Conservation (phyloP, 371 early-diverging fungal genomes). For the Mucor racemosus region DNA sequence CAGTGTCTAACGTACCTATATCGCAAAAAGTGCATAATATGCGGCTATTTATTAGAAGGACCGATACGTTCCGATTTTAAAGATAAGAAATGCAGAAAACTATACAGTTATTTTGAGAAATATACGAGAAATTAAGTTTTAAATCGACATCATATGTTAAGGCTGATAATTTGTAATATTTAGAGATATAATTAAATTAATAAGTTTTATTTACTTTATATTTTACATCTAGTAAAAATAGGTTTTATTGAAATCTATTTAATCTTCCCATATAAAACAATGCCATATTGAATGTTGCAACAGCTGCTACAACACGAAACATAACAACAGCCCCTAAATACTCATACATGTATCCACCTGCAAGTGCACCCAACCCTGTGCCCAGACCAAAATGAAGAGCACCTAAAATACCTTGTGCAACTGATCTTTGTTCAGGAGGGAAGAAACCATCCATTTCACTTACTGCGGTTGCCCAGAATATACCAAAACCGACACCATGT, state of each 20-base stretch:
- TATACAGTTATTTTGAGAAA: too few species aligned
- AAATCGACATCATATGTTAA: too few species aligned
- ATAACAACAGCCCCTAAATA: constrained; percentile 30
- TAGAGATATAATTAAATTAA: too few species aligned
- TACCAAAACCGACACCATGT: constrained; percentile 44
- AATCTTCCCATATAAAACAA: constrained; percentile 14
- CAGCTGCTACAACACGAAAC: constrained; percentile 26
- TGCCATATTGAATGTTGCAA: constrained; percentile 20
- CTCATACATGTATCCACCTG: constrained; percentile 37
- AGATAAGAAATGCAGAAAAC: too few species aligned
- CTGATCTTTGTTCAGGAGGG: constrained; percentile 38
- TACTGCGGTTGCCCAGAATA: constrained; percentile 44
- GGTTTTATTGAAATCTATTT: constrained; percentile 5
- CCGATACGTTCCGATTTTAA: too few species aligned
- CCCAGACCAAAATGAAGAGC: constrained; percentile 37
- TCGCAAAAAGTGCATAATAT: too few species aligned
- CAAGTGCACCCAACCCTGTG: constrained; percentile 33
- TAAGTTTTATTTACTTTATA: too few species aligned
- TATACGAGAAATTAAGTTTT: too few species aligned
- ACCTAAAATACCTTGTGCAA: constrained; percentile 39
- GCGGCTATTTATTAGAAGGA: too few species aligned
- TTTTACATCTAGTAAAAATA: too few species aligned
- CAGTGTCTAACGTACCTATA: too few species aligned
- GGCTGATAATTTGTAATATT: too few species aligned
- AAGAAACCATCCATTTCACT: constrained; percentile 40